Evolutionary conservation across 768 basidiomycete genomes (phyloP).

Genomic region (Rickenella mellea): DNA sequence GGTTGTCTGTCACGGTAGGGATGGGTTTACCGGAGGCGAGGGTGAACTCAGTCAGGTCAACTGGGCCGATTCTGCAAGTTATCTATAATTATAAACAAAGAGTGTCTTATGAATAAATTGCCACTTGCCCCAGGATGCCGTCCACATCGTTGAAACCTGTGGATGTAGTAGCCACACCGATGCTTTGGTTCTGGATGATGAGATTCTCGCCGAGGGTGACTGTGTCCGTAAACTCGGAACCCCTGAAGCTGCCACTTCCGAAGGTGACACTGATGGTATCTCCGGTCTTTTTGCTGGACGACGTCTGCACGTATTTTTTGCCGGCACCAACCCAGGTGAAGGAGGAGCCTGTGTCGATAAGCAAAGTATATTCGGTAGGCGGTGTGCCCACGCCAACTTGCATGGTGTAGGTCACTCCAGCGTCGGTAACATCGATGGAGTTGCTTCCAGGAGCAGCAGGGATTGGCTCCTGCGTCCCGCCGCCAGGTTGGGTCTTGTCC

Average conservation of each 20-base stretch:
- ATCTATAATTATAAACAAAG: slow-evolving; percentile 8
- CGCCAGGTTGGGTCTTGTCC: no score
- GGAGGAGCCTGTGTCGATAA: slow-evolving; percentile 52
- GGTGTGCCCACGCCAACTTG: slow-evolving; percentile 44
- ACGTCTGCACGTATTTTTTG: slow-evolving; percentile 34
- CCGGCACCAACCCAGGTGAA: slow-evolving; percentile 52
- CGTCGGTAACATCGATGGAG: slow-evolving; percentile 44
- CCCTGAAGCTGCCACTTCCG: slow-evolving; percentile 44
- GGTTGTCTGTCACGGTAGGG: slow-evolving; percentile 51
- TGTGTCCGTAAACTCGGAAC: slow-evolving; percentile 41
- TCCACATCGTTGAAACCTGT: slow-evolving; percentile 38
- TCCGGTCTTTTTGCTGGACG: slow-evolving; percentile 32
- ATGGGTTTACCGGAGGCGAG: slow-evolving; percentile 28
- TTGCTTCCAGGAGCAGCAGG: no score
- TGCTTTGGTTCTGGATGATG: slow-evolving; percentile 36
- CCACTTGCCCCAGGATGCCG: slow-evolving; percentile 45
- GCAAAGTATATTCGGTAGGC: slow-evolving; percentile 36
- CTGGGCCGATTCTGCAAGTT: slow-evolving; percentile 38
- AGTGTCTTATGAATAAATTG: slow-evolving; percentile 7
- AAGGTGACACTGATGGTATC: slow-evolving; percentile 36
- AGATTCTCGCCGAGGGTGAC: slow-evolving; percentile 31
- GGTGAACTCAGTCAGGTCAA: slow-evolving; percentile 37
- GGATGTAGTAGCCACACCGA: slow-evolving; percentile 35
- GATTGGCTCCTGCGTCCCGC: slow-evolving; percentile 15
- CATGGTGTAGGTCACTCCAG: slow-evolving; percentile 47